Conservation (phyloP, 257 asterid genomes). For the Capsicum chinense region DNA sequence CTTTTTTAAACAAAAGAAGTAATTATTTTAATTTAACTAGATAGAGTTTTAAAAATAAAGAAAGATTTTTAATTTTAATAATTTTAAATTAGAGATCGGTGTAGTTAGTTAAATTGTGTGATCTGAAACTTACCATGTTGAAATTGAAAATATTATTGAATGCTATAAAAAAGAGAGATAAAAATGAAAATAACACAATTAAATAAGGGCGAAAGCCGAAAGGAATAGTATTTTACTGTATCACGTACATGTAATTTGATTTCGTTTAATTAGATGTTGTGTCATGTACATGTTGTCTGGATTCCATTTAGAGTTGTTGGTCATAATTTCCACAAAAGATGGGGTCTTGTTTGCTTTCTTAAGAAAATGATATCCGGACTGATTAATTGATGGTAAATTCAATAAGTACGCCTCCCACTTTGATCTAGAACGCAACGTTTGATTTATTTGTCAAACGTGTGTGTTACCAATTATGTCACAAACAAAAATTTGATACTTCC, state of each 20-base stretch:
- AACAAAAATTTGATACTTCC: neutral
- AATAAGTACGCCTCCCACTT: neutral
- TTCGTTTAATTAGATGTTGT: neutral
- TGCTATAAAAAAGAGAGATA: too few species aligned
- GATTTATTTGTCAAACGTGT: neutral
- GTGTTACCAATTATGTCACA: too few species aligned
- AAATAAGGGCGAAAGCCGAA: too few species aligned
- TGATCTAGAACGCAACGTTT: neutral
- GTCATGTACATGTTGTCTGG: neutral
- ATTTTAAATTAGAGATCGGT: too few species aligned
- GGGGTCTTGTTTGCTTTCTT: neutral
- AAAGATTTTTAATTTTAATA: too few species aligned
- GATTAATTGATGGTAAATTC: neutral
- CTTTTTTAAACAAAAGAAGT: too few species aligned
- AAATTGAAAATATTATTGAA: too few species aligned
- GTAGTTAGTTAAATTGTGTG: too few species aligned
- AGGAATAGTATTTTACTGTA: neutral
- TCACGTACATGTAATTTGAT: neutral
- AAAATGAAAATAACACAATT: too few species aligned
- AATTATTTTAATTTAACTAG: too few species aligned
- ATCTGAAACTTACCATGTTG: too few species aligned
- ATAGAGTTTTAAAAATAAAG: too few species aligned
- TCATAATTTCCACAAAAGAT: neutral
- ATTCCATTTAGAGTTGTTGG: neutral
- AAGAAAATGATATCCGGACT: neutral